Evolutionary conservation across 2,329 filamentous ascomycete species (phyloP), one percentile per base, ranked within the genome.

Genomic region (Ambrosiella cleistominuta): DNA sequence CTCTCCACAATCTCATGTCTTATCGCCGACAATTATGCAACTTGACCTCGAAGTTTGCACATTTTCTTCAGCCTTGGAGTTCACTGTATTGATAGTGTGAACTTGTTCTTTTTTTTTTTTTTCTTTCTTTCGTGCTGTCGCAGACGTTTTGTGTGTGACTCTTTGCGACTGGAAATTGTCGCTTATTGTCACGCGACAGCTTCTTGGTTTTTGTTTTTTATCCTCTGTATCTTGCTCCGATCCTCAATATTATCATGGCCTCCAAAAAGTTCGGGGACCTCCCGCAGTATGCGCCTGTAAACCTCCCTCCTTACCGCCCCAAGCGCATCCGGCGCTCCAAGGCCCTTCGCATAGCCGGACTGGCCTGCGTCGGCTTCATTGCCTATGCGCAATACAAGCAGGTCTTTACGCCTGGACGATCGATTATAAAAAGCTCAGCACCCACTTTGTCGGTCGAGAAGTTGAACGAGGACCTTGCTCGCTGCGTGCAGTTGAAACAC

Each of bases 401-500:
- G 61, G 62, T 75, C 17, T 57, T 51, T 1, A 40, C 61, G 9
- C 45, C 59, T 13, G 36, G 54, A 63, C 13, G 61, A 69, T 49
- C 53, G 63, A 42, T 64, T 63, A 7, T 44, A n/a, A 13, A 51
- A 27, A 40, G 7, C 38, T 42, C 55, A 13, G 11, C 0, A 61
- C 62, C 15, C 65, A 47, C 69, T 15, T 68, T 84, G 2, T 83
- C 80, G 1, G 61, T 73, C 19, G 68, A 75, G 51, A 75, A 73
- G 63, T 70, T 86, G 19, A 69, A 74, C 40, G 69, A 73, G 11
- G 75, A 85, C 63, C 68, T 82, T 19, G 71, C 70, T 13, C 75
- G 73, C 1, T 85, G 82, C 67, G 69, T 73, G 38, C 74, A 73
- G 65, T 71, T 85, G 50, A 75, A 72, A 40, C 68, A 69, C 51